Percentiles rank a stretch among this genome's conserved stretches.
These are phyloP conservation scores for Aspergillus pseudonomiae DNA, from an alignment of 2,329 filamentous ascomycete genomes.

Conservation along the genomic window DNA sequence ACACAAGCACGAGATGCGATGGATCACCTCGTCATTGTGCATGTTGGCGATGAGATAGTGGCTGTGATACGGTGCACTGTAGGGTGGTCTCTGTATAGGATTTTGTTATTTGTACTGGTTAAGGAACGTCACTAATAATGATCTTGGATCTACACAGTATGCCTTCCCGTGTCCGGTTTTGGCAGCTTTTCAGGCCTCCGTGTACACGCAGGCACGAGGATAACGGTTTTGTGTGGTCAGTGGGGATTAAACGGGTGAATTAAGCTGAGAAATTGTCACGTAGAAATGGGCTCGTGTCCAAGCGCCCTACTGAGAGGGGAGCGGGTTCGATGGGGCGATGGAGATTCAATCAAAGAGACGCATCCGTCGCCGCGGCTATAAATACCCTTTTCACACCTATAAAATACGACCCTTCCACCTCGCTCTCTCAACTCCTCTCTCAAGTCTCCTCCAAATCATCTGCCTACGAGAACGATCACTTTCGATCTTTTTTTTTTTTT, in stretches of 20 bases:
- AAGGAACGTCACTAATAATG: not conserved
- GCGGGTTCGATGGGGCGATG: not conserved
- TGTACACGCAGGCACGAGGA: too few species aligned
- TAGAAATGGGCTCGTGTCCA: slow-evolving; percentile 31
- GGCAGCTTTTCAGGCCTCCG: not conserved
- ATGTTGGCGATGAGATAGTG: not conserved
- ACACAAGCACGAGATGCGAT: slow-evolving; percentile 36
- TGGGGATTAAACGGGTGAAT: not conserved
- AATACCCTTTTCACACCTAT: not conserved
- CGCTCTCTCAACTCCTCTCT: not conserved
- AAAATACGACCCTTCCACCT: not conserved
- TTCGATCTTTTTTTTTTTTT: not conserved
- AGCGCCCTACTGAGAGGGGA: not conserved
- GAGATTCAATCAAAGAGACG: not conserved
- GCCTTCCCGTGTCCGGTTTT: not conserved
- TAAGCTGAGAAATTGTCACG: not conserved
- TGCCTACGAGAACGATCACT: not conserved
- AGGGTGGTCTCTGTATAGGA: not conserved
- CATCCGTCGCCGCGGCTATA: not conserved
- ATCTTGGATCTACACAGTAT: not conserved
- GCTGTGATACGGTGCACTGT: not conserved
- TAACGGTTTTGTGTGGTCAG: too few species aligned
- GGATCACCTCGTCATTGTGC: not conserved
- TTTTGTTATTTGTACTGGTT: not conserved
- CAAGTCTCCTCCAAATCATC: not conserved